phyloP scores from a whole-genome alignment of 2,329 filamentous ascomycete species.

The Didymella pinodella region DNA sequence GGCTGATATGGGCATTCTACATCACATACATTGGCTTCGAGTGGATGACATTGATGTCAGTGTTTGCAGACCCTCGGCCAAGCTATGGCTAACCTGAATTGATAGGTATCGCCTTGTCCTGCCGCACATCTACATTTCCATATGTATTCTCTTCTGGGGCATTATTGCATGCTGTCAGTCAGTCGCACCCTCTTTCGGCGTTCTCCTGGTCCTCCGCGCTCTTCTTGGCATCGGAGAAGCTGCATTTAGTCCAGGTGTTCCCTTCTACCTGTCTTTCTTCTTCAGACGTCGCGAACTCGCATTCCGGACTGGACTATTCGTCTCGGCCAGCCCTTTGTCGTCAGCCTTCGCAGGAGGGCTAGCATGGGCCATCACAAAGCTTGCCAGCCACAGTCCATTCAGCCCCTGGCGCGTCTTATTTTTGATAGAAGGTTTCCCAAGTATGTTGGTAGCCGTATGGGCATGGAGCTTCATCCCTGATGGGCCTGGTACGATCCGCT shows the following conservation, averaged over 20 bases:
- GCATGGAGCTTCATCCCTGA: conserved; percentile 82
- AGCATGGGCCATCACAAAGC: conserved; percentile 77
- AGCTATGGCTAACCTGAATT: conserved; percentile 4
- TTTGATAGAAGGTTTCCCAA: conserved; percentile 84
- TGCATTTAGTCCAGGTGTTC: conserved; percentile 69
- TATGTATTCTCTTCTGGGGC: conserved; percentile 80
- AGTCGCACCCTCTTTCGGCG: conserved; percentile 55
- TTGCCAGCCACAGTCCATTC: conserved; percentile 71
- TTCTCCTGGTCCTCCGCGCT: conserved; percentile 68
- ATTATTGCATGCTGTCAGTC: conserved; percentile 76
- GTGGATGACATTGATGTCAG: conserved; percentile 69
- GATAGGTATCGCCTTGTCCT: conserved; percentile 63
- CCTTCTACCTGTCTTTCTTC: conserved; percentile 71
- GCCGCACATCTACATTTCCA: conserved; percentile 67
- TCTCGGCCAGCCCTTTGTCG: conserved; percentile 73
- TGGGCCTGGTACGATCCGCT: conserved; percentile 62
- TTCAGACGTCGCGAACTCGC: conserved; percentile 76
- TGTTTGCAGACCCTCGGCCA: not conserved
- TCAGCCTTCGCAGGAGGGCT: conserved; percentile 77
- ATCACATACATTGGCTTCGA: conserved; percentile 70
- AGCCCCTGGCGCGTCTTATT: conserved; percentile 88
- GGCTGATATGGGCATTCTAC: conserved; percentile 69
- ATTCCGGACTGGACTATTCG: conserved; percentile 83
- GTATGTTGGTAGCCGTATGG: conserved; percentile 74
- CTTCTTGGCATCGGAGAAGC: conserved; percentile 66